A percentile compares a stretch with the other conserved stretches of the same genome.
Evolutionary conservation across 225 moss, liverwort and hornwort species (phyloP).

Genomic region (Physcomitrium patens): DNA sequence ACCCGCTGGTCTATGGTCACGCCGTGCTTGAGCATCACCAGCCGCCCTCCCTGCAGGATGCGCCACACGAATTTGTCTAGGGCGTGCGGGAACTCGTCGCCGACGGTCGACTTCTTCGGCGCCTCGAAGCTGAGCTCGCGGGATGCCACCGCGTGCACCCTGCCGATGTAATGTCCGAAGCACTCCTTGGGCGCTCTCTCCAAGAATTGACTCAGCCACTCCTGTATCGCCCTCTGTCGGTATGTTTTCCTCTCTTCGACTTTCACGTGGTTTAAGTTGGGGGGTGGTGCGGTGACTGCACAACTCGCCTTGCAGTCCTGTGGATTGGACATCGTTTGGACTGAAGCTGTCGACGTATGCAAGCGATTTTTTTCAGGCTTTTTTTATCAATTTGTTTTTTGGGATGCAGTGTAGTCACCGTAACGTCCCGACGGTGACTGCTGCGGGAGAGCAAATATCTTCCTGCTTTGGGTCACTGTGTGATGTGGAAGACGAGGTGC

Average conservation of each 20-base stretch:
- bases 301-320: conserved; percentile 26
- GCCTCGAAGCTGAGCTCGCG: conserved; percentile 37
- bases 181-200: conserved; percentile 39
- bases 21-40: conserved; percentile 54
- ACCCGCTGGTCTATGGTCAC: conserved; percentile 27
- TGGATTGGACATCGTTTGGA: conserved; percentile 26
- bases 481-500: neutral
- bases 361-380: no score
- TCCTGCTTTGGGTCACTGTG: neutral
- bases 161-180: conserved; percentile 59
- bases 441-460: neutral
- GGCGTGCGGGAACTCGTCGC: conserved; percentile 51
- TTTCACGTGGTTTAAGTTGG: conserved; percentile 39
- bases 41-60: conserved; percentile 34
- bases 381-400: no score
- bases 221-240: conserved; percentile 41
- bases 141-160: conserved; percentile 37
- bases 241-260: conserved; percentile 36
- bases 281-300: conserved; percentile 28
- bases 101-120: conserved; percentile 26
- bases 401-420: neutral
- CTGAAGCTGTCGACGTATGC: no score
- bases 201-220: conserved; percentile 50
- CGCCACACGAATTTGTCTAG: conserved; percentile 45
- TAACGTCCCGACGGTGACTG: neutral